Evolutionary conservation across 805 yeast species (phyloP), one percentile per base, ranked within the genome.

Genomic region (Wickerhamiella vanderwaltii): DNA sequence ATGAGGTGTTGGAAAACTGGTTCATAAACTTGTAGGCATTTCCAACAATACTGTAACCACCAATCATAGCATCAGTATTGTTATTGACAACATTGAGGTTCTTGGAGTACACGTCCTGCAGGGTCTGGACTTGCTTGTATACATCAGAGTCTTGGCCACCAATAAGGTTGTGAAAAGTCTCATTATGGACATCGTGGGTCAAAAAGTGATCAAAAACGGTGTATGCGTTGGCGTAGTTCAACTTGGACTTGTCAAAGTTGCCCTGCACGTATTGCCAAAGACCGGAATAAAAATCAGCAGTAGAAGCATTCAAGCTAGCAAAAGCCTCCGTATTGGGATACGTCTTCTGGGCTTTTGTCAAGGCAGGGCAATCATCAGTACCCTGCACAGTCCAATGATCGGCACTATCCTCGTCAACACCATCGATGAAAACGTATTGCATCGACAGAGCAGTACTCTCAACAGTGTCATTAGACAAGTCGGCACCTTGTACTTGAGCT

Each of bases 341-440:
- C 3, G 48, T 51, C 12, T 49, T 55, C 28, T 62, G 47, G 2
- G 71, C 69, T 6, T 35, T 49, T 37, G 53, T 58, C 30, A 58
- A 56, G 7, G 60, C 52, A 16, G 72, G 71, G 56, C 74, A 69
- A 43, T 56, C 49, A 7, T 41, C 62, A 45, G 63, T 67, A 37
- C 72, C 73, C 47, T 63, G 58, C 41, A 63, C 56, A 64, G 64
- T 62, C 52, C 67, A 64, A 48, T 57, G 59, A 22, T 60, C 55
- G n/a, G 57, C 60, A 9, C 69, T 58, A 11, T 52, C 57, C 15
- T 52, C 55, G 37, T 56, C 60, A 46, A 63, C 62, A 25, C 62
- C 55, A 39, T 60, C 62, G 50, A 63, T 56, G 44, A 59, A 57
- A 11, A 67, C 70, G 44, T 68, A 69, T 53, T 69, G 74, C 52